Evolutionary conservation across 228 moss, liverwort and hornwort genomes (phyloP).

Genomic region (Sphagnum magellanicum): DNA sequence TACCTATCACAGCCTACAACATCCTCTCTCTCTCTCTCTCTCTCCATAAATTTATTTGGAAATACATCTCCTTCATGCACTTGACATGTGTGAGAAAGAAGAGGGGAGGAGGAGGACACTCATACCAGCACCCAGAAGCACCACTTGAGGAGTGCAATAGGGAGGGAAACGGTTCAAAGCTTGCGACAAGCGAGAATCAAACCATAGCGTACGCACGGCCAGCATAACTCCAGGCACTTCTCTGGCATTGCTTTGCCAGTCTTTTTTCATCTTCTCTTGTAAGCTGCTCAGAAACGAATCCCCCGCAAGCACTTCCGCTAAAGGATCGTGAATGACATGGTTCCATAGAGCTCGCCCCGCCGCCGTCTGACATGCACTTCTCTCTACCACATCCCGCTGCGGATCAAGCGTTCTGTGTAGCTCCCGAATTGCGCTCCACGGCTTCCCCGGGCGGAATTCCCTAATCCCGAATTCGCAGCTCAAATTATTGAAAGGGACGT

Average conservation of each 20-base stretch:
- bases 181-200: conserved; percentile 57
- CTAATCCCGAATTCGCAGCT: no score
- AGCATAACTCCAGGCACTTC: conserved; percentile 78
- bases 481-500: no score
- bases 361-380: conserved; percentile 77
- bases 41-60: no score
- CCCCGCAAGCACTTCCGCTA: conserved; percentile 70
- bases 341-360: conserved; percentile 73
- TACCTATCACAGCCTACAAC: no score
- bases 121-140: conserved; percentile 69
- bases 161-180: conserved; percentile 43
- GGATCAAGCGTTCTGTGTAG: conserved; percentile 67
- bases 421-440: conserved; percentile 13
- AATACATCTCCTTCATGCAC: no score
- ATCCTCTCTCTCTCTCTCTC: no score
- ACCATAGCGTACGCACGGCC: conserved; percentile 82
- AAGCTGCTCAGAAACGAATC: conserved; percentile 36
- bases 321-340: conserved; percentile 73
- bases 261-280: conserved; percentile 55
- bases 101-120: not conserved
- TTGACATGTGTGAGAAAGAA: no score
- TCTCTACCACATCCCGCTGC: conserved; percentile 53
- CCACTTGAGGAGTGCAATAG: conserved; percentile 44
- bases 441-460: no score
- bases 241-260: conserved; percentile 49